Base-by-base conservation (phyloP, 1,284 basidiomycete species). In the Cyathus olla region DNA sequence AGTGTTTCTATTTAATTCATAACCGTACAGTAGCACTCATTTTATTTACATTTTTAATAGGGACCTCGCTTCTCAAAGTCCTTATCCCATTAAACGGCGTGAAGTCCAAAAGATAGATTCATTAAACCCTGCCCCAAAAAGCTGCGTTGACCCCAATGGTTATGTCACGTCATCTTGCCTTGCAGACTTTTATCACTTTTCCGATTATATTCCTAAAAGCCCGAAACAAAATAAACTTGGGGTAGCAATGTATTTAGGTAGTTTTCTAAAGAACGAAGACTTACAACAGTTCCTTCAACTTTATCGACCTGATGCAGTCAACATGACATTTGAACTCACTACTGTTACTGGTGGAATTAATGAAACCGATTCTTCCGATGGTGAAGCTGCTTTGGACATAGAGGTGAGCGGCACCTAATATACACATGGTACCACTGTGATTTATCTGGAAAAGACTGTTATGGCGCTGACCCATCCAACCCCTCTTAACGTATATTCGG, bases 391-490 rank as follows among this genome's bases (percentile, higher is more conserved):
- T 26, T 19, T 50, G 21, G 48, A 50, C 27, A 26, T 50, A 26
- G 48, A 50, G 27, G 48, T 50, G 26, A 6, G 48, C 27, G 10
- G 4, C 17, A 24, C 10, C 10, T 13, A 10, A 26, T 19, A 10
- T 26, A 6, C 26, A n/a, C 10, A 50, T 19, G 8, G 27, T 28
- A 22, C 8, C 8, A 28, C 26, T 4, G 4, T 28, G 21, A 28
- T 19, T 9, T 22, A 26, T 26, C 9, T 17, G 27, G 4, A 4
- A 9, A 9, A 50, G 48, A 22, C n/a, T 50, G 22, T 26, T 8
- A 50, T 50, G 48, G n/a, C 48, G 48, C n/a, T 50, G 17, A 50
- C 48, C 10, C 27, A 22, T 50, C 48, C 48, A 8, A 50, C 48
- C 48, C 48, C 48, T 19, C 11, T 50, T 26, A 9, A 24, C 4